Conservation (phyloP, 257 asterid genomes). For the Nicotiana attenuata region DNA sequence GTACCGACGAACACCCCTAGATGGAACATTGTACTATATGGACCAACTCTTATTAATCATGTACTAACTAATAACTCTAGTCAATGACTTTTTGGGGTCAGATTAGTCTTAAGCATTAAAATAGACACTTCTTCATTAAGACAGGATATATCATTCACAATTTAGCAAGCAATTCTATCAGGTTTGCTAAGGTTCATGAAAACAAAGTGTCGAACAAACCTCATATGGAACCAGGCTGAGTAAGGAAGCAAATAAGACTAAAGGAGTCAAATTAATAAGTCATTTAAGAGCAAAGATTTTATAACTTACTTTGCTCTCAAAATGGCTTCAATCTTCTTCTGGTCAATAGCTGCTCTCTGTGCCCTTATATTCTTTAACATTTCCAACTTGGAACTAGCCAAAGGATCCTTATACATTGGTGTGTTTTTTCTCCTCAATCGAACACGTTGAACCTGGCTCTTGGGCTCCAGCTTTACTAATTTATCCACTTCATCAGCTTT, state of each 20-base stretch:
- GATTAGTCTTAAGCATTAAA: not conserved
- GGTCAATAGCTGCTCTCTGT: slow-evolving; percentile 48
- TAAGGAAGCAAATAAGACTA: not conserved
- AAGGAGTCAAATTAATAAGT: not conserved
- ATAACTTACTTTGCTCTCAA: slow-evolving; percentile 67
- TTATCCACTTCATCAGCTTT: slow-evolving; percentile 30
- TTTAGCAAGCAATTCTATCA: not conserved
- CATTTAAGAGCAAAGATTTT: not conserved
- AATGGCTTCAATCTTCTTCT: slow-evolving; percentile 51
- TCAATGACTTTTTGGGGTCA: not conserved
- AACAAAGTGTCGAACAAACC: not conserved
- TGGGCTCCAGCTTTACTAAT: slow-evolving; percentile 26
- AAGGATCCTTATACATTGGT: slow-evolving; percentile 75
- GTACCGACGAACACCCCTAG: too few relatives aligned
- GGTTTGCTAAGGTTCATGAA: not conserved
- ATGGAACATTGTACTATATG: not conserved
- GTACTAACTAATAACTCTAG: not conserved
- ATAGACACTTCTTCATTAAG: not conserved
- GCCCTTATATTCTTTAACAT: slow-evolving; percentile 74
- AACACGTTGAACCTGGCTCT: slow-evolving; percentile 28
- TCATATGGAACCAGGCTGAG: not conserved
- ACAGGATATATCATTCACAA: not conserved
- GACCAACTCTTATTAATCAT: not conserved
- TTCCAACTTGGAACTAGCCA: slow-evolving; percentile 68
- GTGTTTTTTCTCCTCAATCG: slow-evolving; percentile 37